These are phyloP conservation scores for Diophrys sp. DNA, from an alignment of 73 alveolate species.

Conservation along the genomic window DNA sequence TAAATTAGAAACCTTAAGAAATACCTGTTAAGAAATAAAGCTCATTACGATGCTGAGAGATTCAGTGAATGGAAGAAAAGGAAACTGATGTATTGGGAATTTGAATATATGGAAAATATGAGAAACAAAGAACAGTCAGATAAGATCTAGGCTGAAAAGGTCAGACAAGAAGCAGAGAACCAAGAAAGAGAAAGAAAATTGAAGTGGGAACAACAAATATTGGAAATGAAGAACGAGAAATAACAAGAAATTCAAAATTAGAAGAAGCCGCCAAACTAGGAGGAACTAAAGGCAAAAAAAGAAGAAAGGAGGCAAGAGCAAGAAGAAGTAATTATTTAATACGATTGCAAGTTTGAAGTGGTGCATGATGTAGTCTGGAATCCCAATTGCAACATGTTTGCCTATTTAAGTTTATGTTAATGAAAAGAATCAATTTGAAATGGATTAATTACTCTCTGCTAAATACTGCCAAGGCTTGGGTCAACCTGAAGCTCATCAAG, in stretches of 20 bases:
- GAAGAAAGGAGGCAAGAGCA: conserved; percentile 27
- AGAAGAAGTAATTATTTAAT: conserved; percentile 3
- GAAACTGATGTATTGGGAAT: conserved; percentile 53
- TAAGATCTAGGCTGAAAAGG: conserved; percentile 12
- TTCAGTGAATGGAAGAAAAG: conserved; percentile 83
- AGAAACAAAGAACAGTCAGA: conserved; percentile 37
- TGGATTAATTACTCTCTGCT: conserved; percentile 2
- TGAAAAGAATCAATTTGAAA: conserved; percentile 61
- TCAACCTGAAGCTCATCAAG: too few relatives aligned
- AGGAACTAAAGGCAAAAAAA: conserved; percentile 42
- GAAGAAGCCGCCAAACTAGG: conserved; percentile 58
- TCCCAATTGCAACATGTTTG: too few relatives aligned
- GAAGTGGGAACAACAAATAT: conserved; percentile 40
- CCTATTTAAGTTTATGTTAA: too few relatives aligned
- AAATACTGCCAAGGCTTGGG: too few relatives aligned
- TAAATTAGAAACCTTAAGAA: conserved; percentile 59
- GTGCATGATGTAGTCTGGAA: too few relatives aligned
- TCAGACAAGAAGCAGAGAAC: conserved; percentile 25
- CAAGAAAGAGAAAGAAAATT: conserved; percentile 17
- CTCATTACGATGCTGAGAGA: conserved; percentile 67
- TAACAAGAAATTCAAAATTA: conserved; percentile 32
- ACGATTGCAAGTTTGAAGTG: neutral
- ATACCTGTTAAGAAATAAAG: conserved; percentile 61
- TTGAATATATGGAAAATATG: conserved; percentile 27
- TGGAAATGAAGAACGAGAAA: conserved; percentile 44